Conservation (phyloP, 139 green algal species). For the Chlamydomonas schloesseri region DNA sequence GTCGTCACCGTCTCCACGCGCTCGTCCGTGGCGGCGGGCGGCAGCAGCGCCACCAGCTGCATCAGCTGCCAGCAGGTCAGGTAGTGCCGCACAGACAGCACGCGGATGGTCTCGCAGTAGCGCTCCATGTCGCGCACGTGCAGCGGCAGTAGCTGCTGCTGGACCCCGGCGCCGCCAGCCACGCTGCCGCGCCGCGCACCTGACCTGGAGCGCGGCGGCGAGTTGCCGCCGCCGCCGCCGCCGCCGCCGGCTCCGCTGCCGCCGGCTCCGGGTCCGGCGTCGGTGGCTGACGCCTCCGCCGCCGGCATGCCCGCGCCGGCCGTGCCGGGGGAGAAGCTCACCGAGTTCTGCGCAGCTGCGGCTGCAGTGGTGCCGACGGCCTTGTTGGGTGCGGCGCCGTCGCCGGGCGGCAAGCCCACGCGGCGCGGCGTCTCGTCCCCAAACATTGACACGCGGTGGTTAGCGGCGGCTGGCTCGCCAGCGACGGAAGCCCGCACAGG, state of each 20-base stretch:
- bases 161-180: too few species aligned
- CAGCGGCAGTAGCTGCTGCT: neutral
- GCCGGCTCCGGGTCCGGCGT: too few species aligned
- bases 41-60: slow-evolving; percentile 64
- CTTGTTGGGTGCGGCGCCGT: too few species aligned
- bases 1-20: slow-evolving; percentile 63
- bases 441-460: neutral
- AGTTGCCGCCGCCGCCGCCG: neutral
- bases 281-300: neutral
- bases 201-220: neutral
- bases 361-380: too few species aligned
- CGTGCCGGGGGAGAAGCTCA: too few species aligned
- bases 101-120: slow-evolving; percentile 53
- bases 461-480: too few species aligned
- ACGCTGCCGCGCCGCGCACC: neutral
- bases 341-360: too few species aligned
- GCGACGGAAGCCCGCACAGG: too few species aligned
- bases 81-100: slow-evolving; percentile 62
- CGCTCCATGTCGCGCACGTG: slow-evolving; percentile 45
- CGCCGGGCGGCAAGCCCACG: too few species aligned
- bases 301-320: too few species aligned
- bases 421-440: neutral
- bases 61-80: slow-evolving; percentile 59
- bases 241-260: too few species aligned
- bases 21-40: slow-evolving; percentile 34